Conservation (phyloP, 768 basidiomycete genomes). For the Leccinum pellstonianum region DNA sequence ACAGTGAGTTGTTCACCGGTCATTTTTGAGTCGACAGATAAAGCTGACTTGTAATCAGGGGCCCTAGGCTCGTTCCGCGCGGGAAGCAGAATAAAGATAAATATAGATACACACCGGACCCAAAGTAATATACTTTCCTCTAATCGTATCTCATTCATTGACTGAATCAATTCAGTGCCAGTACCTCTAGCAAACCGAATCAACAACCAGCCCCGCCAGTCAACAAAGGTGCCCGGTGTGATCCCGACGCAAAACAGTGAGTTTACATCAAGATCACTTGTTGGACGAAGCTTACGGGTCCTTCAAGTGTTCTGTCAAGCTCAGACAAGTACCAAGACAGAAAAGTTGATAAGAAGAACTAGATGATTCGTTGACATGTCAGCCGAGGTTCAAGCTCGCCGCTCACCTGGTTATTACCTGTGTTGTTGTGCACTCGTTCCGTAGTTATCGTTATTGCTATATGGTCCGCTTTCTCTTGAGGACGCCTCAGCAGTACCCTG, state of each 20-base stretch:
- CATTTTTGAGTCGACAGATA: not conserved
- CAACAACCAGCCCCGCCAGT: not conserved
- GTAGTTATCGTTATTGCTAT: too few species aligned
- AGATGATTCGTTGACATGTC: not conserved
- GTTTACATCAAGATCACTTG: not conserved
- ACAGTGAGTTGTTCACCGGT: not conserved
- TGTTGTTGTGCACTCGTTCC: too few species aligned
- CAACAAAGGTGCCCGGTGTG: not conserved
- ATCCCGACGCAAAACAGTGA: not conserved
- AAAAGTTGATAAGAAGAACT: not conserved
- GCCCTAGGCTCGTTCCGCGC: slow-evolving; percentile 1
- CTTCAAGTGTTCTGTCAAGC: not conserved
- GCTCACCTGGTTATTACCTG: not conserved
- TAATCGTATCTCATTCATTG: not conserved
- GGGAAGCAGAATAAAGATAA: accelerated
- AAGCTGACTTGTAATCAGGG: not conserved
- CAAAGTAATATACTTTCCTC: not conserved
- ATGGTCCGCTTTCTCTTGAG: too few species aligned
- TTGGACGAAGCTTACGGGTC: not conserved
- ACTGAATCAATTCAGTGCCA: not conserved
- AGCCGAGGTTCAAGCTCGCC: not conserved
- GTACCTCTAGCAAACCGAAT: not conserved
- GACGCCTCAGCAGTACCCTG: too few species aligned
- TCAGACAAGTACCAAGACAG: too few species aligned
- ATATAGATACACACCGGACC: accelerated